Evolutionary conservation across 306 rosid species (phyloP), one percentile per base, ranked within the genome.

Genomic region (Hippophae tibetana): DNA sequence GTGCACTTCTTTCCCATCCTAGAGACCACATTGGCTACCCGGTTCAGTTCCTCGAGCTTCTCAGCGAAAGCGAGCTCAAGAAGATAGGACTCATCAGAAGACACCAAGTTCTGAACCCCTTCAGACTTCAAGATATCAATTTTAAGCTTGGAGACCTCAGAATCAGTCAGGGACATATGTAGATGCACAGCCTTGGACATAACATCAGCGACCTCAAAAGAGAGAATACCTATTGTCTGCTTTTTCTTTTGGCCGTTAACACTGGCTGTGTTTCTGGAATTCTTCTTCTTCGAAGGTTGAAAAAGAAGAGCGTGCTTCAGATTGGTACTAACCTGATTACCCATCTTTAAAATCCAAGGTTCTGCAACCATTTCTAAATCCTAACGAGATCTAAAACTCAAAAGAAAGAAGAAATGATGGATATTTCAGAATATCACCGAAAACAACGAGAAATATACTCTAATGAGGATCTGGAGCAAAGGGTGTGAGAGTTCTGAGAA

Each of bases 281-380:
- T 79, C 40, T 67, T 80, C 71, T 76, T 92, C 49, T 75, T 63
- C 2, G 86, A 70, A 68, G 82, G 60, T 52, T 92, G 95, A 26
- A 81, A 63, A 60, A 83, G 82, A 68, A 89, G 84, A 26, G 93
- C 87, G 45, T 88, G 92, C 71, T 82, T 92, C 60, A 92, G 82
- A 80, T 92, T 92, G 13, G 89, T 44, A 62, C 95, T 88, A 10
- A 92, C 96, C 71, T 92, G 96, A 82, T 79, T 88, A 31, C 99
- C 90, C 86, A 92, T 85, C 84, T 84, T 92, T 51, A 92, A 73
- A 79, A 92, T 68, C 99, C 99, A 92, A 73, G 88, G 81, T 76
- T 92, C 95, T 57, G 95, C 95, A 65, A 85, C 90, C 99, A 88
- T 92, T 69, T 81, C 87, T 74, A 47, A 31, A 31, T 31, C 38